phyloP scores from a whole-genome alignment of 2,329 filamentous ascomycete genomes.

The Aspergillus carbonarius region DNA sequence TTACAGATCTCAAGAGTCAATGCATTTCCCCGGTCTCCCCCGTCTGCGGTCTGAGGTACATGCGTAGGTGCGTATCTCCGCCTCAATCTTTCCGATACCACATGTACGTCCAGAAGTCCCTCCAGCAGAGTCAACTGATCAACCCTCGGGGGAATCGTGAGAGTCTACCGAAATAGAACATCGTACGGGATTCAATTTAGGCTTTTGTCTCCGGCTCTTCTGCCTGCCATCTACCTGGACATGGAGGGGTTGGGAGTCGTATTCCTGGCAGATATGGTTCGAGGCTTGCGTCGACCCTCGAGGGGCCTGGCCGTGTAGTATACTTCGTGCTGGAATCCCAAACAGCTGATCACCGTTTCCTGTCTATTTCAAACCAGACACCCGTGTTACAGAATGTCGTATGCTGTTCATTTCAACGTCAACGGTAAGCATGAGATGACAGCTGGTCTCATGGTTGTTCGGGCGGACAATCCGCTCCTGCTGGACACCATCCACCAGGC shows the following conservation, averaged over 20 bases:
- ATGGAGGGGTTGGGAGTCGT: not conserved
- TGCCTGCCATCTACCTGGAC: not conserved
- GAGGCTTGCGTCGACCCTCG: not conserved
- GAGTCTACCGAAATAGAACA: not conserved
- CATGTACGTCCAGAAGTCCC: not conserved
- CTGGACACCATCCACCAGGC: not conserved
- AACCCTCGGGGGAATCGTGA: not conserved
- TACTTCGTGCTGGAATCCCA: constrained; percentile 7
- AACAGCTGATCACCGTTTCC: constrained; percentile 12
- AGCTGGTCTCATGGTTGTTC: not conserved
- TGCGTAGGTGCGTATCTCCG: not conserved
- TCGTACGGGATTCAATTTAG: not conserved
- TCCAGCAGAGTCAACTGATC: not conserved
- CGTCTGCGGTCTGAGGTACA: not conserved
- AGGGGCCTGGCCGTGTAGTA: not conserved
- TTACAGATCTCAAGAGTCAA: not conserved
- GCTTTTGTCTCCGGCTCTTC: not conserved
- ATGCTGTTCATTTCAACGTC: not conserved
- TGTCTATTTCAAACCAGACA: constrained; percentile 2
- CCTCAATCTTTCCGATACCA: constrained; percentile 6
- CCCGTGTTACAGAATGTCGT: not conserved
- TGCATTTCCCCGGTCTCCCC: not conserved
- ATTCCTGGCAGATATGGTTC: not conserved
- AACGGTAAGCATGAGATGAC: constrained; percentile 1
- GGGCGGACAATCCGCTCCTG: not conserved